Evolutionary conservation across 257 asterid species (phyloP).

Genomic region (Solanum neorickii): DNA sequence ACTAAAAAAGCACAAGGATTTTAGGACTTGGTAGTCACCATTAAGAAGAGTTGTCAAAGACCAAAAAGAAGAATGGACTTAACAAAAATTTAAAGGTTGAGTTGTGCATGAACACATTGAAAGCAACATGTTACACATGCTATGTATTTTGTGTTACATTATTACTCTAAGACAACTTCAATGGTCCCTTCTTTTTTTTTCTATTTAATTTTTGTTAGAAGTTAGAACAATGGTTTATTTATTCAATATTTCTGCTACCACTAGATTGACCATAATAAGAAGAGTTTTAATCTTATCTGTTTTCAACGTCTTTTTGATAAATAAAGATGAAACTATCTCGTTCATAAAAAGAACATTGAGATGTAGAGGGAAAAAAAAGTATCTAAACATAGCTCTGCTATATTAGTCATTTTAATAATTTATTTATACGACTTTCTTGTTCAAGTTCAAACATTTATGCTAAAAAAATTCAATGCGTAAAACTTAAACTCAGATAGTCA

Average conservation of each 20-base stretch:
- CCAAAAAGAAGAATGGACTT: background rate
- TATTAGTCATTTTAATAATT: background rate
- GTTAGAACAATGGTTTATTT: background rate
- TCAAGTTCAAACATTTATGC: background rate
- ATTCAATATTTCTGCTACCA: background rate
- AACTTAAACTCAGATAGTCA: background rate
- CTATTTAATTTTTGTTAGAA: background rate
- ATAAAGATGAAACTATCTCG: background rate
- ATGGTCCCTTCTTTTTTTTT: constrained; percentile 5
- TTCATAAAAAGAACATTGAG: background rate
- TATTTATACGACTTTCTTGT: background rate
- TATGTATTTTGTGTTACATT: constrained; percentile 1
- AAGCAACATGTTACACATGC: constrained; percentile 15
- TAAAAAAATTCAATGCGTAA: background rate
- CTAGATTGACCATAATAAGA: background rate
- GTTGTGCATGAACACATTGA: constrained; percentile 22
- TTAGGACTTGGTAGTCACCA: background rate
- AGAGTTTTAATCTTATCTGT: background rate
- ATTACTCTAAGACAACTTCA: background rate
- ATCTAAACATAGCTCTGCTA: background rate
- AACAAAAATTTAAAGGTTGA: background rate
- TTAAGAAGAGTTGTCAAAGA: background rate
- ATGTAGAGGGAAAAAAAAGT: background rate
- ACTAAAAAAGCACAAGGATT: background rate
- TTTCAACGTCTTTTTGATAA: background rate